A percentile compares a stretch with the other conserved stretches of the same genome.
Conservation (phyloP, 768 basidiomycete genomes). For the Rhodosporidiobolus odoratus region DNA sequence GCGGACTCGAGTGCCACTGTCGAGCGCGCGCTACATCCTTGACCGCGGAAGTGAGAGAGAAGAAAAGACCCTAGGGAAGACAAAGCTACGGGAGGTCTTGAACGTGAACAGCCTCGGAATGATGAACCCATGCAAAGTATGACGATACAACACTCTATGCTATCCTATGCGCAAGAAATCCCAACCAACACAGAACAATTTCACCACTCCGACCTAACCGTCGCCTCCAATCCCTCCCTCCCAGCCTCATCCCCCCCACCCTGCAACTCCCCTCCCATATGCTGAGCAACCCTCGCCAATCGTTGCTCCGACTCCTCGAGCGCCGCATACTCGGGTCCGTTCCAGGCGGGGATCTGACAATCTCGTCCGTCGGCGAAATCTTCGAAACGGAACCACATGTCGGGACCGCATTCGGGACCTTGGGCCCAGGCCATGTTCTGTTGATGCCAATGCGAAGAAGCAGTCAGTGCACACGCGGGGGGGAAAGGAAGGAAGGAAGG, state of each 20-base stretch:
- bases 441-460: too few species aligned
- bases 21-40: too few species aligned
- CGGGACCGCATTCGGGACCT: slow-evolving; percentile 28
- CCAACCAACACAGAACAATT: not conserved
- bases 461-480: not conserved
- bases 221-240: not conserved
- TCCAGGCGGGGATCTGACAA: slow-evolving; percentile 36
- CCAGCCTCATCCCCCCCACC: slow-evolving; percentile 3
- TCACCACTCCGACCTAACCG: not conserved
- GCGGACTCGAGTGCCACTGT: too few species aligned
- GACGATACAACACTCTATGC: not conserved
- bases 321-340: slow-evolving; percentile 34
- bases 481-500: not conserved
- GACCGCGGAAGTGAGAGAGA: too few species aligned
- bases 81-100: too few species aligned
- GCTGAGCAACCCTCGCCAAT: not conserved
- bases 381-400: slow-evolving; percentile 39
- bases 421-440: slow-evolving; percentile 32
- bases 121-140: too few species aligned
- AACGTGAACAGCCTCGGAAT: too few species aligned
- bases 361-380: slow-evolving; percentile 36
- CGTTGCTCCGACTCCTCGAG: not conserved
- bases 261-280: not conserved
- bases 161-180: not conserved
- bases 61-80: too few species aligned